Evolutionary conservation across 2,329 filamentous ascomycete genomes (phyloP), one percentile per base, ranked within the genome.

Genomic region (Sporothrix luriei): DNA sequence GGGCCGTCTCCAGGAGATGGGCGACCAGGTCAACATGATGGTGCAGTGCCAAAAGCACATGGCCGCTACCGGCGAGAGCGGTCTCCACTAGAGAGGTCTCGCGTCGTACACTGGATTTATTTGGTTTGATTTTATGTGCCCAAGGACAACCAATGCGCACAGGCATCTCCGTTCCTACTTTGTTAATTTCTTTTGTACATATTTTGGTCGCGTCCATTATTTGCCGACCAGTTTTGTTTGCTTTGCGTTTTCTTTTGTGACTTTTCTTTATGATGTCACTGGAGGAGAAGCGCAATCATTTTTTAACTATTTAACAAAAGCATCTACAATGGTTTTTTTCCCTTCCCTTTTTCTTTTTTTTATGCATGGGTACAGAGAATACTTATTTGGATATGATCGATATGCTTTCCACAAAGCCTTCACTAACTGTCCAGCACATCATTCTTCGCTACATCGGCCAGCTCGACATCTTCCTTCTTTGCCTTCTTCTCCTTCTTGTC

Each of bases 11-110:
- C 82, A 82, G 14, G 87, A 91, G 74, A 83, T 91, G 3, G 83
- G 84, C 21, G 82, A 86, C 72, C 88, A 90, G 78, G 85, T 89
- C 21, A 81, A 82, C 57, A 84, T 88, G 4, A 76, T 91, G 74
- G 80, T 86, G 11, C 83, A 86, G 73, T 90, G 87, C 74, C 83
- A 85, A 74, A 80, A 81, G 71, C 78, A 82, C 72, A 83, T 85
- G 82, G 82, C 82, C 3, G 78, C 79, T 71, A 84, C 81, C 0
- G 81, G 82, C 9, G 80, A 82, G 74, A 82, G 79, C 57, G 82
- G 80, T 1, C 70, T 82, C 73, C 77, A 77, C 71, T 79, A 26
- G 24, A 21, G 59, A 61, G 33, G 33, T 33, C 7, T 43, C 13
- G 33, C 33, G 33, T 6, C 33, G 33, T 9, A 33, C 9, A 33